Evolutionary conservation across 306 rosid species (phyloP), one percentile per base, ranked within the genome.

Genomic region (Lathyrus oleraceus): DNA sequence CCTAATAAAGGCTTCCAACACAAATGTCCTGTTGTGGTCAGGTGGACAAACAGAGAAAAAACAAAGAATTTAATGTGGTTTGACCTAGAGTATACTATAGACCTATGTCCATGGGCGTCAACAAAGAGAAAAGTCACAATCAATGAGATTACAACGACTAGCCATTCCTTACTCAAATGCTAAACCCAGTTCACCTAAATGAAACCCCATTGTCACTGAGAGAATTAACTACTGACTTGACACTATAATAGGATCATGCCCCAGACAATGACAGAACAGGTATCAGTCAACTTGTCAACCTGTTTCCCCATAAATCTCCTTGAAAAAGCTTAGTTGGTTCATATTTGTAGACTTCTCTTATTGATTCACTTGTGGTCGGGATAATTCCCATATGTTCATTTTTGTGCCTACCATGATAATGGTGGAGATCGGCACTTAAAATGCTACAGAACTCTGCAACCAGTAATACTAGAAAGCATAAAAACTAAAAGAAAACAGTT

Each of bases 401-500:
- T 61, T 14, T 25, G n/a, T 9, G 49, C 65, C 43, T 16, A 64
- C 17, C 10, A 10, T 25, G 65, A 80, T 66, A 64, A 32, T 56
- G 65, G 51, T 57, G 32, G 40, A 40, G 25, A 69, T 28, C 30
- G 27, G 19, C 70, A 36, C 52, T 66, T 30, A 23, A 36, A 77
- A 9, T 27, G 76, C 56, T 39, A 58, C 8, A 58, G 15, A 20
- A 67, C 57, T 30, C 66, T 8, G 42, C 8, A 45, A 70, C 17
- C 51, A 66, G 32, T 12, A 76, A 61, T 49, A 36, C 60, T 12
- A 56, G 7, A 62, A 35, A 64, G n/a, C 9, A 4, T 13, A 48
- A 60, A 52, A 42, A 43, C 36, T 23, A 42, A 78, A 64, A 58
- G 61, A 17, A 63, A 17, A 39, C 62, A 71, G 66, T 61, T 70